Conservation (phyloP, 1,284 basidiomycete genomes). For the Trichosporon faecale region DNA sequence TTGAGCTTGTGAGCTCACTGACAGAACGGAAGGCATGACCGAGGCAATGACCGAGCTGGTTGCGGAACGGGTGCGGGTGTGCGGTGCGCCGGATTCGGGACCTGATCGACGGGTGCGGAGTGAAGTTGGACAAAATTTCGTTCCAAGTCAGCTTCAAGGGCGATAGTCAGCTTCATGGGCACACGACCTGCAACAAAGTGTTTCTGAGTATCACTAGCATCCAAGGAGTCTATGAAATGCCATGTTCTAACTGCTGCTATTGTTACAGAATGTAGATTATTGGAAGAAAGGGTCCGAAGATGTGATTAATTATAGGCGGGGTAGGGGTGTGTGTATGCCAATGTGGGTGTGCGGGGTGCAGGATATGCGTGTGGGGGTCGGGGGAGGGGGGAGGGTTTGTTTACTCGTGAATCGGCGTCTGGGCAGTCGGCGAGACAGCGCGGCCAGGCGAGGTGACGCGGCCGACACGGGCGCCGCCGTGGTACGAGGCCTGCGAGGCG, state of each 20-base stretch:
- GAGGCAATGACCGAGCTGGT: neutral
- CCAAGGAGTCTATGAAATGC: neutral
- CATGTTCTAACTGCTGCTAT: neutral
- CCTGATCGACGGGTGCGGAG: neutral
- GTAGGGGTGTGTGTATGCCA: neutral
- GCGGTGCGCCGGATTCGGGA: neutral
- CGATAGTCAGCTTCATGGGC: neutral
- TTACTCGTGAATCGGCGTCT: neutral
- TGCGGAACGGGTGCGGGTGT: neutral
- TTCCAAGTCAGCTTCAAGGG: no score
- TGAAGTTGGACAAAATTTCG: no score
- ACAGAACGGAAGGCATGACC: neutral
- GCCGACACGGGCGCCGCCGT: neutral
- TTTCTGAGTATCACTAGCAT: neutral
- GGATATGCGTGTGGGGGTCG: neutral
- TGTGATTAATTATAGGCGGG: neutral
- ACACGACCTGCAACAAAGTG: neutral
- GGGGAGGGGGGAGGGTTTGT: neutral
- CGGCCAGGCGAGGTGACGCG: neutral
- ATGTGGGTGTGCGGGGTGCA: neutral
- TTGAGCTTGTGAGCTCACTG: no score
- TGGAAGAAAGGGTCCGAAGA: neutral
- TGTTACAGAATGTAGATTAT: neutral
- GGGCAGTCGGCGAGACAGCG: neutral
- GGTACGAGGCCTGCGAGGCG: neutral